Conservation (phyloP, 2,329 filamentous ascomycete species). For the Cylindrodendrum hubeiense region DNA sequence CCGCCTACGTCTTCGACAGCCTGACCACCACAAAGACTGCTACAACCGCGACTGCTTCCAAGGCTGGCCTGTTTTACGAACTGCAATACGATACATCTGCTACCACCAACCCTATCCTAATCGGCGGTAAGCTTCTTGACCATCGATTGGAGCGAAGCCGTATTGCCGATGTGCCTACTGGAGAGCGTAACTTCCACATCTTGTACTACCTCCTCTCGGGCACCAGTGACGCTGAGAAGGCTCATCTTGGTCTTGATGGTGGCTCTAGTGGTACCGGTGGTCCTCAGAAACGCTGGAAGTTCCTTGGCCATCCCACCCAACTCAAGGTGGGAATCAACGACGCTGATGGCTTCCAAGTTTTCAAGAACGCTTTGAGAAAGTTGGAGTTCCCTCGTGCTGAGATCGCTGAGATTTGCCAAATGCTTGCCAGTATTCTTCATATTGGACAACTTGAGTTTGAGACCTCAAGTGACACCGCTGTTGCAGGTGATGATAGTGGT, state of each 20-base stretch:
- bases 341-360: conserved; percentile 93
- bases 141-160: conserved; percentile 93
- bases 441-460: conserved; percentile 97
- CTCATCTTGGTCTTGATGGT: conserved; percentile 78
- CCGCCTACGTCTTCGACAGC: conserved; percentile 94
- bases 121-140: conserved; percentile 94
- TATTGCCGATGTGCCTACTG: conserved; percentile 91
- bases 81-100: conserved; percentile 95
- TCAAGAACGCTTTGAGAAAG: conserved; percentile 95
- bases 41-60: conserved; percentile 94
- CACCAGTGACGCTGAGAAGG: conserved; percentile 89
- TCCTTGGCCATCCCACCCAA: conserved; percentile 95
- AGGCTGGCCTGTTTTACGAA: conserved; percentile 95
- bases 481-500: conserved; percentile 88
- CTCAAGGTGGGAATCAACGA: conserved; percentile 98
- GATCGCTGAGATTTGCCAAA: conserved; percentile 96
- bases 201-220: conserved; percentile 96
- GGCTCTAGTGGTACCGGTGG: conserved; percentile 60
- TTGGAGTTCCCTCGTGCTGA: conserved; percentile 93
- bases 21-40: conserved; percentile 97
- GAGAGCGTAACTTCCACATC: conserved; percentile 96
- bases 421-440: conserved; percentile 94
- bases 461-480: conserved; percentile 82
- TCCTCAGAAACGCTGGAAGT: conserved; percentile 88
- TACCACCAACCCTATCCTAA: conserved; percentile 84